Base-by-base conservation (phyloP, 1,284 basidiomycete genomes). In the Caloboletus inedulis region DNA sequence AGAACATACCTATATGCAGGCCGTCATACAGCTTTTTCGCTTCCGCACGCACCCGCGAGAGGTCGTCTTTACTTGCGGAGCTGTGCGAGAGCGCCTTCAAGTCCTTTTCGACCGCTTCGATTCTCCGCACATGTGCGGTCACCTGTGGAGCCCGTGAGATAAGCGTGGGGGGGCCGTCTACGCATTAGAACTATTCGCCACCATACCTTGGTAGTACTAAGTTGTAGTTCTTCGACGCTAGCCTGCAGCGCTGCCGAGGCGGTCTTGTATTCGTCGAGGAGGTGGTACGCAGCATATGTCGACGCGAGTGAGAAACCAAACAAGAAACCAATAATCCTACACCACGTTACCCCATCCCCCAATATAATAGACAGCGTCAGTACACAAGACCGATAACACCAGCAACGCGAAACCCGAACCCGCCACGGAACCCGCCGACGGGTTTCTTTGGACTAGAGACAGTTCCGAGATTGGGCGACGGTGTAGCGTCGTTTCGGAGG, bases 21-120 rank as follows among this genome's bases (percentile, higher is more conserved):
- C 87, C 86, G 60, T 90, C 88, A 55, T 91, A 90, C 25, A 93
- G 71, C 70, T 91, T 93, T 80, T 94, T 94, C 61, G 87, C 78
- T 70, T 95, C 92, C 16, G 80, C 80, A 54, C 92, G 77, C 18
- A 91, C 73, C 56, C 82, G 79, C 31, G 82, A 78, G 27, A 91
- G 74, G 60, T 95, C 92, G 46, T 93, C 91, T 70, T 91, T 94
- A 30, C 77, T 78, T 5, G 88, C 79, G 2, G 85, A 79, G 18
- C 73, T 70, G 46, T 82, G 80, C n/a, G 80, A 77, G 29, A 95
- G 66, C 0, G 85, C 84, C 66, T 89, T 91, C 58, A 94, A 68
- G 63, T 94, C 91, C 69, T 92, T 92, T 72, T 95, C 92, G 3
- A 94, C 90, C 3, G 84, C 81, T 67, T 94, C 89, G 63, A 95